Conservation (phyloP, 225 moss, liverwort and hornwort genomes). For the Pseudisothecium myosuroides region DNA sequence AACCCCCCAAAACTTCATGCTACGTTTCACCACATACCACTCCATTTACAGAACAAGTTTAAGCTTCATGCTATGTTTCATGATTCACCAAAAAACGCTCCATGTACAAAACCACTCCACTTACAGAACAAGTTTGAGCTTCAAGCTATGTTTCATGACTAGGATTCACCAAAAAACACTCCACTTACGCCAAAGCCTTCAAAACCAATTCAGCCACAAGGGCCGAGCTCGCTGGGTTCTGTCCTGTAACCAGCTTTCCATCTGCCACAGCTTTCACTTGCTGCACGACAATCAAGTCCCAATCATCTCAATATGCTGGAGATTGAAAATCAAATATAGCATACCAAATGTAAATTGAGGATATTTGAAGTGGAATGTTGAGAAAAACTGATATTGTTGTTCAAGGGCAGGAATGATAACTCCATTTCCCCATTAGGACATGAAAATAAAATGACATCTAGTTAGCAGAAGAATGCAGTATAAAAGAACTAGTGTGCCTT, state of each 20-base stretch:
- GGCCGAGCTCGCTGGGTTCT: conserved; percentile 55
- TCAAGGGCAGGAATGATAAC: not conserved
- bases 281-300: conserved; percentile 22
- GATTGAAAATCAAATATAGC: not conserved
- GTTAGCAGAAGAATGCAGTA: not conserved
- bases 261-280: conserved; percentile 39
- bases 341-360: not conserved
- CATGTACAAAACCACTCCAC: too few species aligned
- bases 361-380: not conserved
- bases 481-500: not conserved
- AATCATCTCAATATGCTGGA: not conserved
- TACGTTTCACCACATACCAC: too few species aligned
- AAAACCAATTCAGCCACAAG: conserved; percentile 46
- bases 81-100: not conserved
- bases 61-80: not conserved
- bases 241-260: conserved; percentile 61
- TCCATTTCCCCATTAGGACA: not conserved
- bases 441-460: not conserved
- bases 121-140: not conserved
- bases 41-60: not conserved
- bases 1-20: too few species aligned
- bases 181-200: conserved; percentile 3
- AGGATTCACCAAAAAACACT: not conserved
- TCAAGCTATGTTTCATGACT: not conserved
- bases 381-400: not conserved